Conservation (phyloP, 2,329 filamentous ascomycete species). For the Eurotiales sp. region DNA sequence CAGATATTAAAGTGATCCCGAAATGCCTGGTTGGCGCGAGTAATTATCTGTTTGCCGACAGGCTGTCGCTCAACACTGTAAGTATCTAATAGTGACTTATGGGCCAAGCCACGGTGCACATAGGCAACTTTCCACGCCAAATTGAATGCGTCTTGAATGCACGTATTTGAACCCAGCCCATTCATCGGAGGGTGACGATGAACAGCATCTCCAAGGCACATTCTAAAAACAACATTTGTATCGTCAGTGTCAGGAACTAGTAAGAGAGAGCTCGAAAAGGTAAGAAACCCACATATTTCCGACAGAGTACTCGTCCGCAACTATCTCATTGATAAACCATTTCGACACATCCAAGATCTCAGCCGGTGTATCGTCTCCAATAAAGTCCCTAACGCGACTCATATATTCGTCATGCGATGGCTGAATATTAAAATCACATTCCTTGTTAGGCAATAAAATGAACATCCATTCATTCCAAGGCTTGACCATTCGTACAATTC, state of each 20-base stretch:
- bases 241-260: too few relatives aligned
- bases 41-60: conserved; percentile 47
- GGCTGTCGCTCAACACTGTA: conserved; percentile 50
- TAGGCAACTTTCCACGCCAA: conserved; percentile 55
- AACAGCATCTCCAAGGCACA: conserved; percentile 56
- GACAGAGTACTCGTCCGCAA: conserved; percentile 55
- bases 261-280: too few relatives aligned
- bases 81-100: conserved; percentile 37
- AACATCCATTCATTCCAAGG: conserved; percentile 63
- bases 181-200: conserved; percentile 58
- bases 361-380: conserved; percentile 52
- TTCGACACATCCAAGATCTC: conserved; percentile 54
- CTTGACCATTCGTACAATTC: conserved; percentile 58
- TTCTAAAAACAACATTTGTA: too few relatives aligned
- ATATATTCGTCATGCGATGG: conserved; percentile 48
- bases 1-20: conserved; percentile 49
- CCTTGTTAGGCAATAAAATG: conserved; percentile 46
- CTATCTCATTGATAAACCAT: conserved; percentile 61
- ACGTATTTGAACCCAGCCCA: conserved; percentile 57
- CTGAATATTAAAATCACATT: conserved; percentile 29
- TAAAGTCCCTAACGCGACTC: conserved; percentile 45
- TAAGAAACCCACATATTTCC: too few relatives aligned
- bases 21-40: conserved; percentile 56
- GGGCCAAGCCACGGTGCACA: conserved; percentile 34
- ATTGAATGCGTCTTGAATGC: conserved; percentile 56